Percentiles rank a stretch among this genome's conserved stretches.
phyloP scores from a whole-genome alignment of 495 filamentous ascomycete genomes.

The Alectoria sarmentosa region DNA sequence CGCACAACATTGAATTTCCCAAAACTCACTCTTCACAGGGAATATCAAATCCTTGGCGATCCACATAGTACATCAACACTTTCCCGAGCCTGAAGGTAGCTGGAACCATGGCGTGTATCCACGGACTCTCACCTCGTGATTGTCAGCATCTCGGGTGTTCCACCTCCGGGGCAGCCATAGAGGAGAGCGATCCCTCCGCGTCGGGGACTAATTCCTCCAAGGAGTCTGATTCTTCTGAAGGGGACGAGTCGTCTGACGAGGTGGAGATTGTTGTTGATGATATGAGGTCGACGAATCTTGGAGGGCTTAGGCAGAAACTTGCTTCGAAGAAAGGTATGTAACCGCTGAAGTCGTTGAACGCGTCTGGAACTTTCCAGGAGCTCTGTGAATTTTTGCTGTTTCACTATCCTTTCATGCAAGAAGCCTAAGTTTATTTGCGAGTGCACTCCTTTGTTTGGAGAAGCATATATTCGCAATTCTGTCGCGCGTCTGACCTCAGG shows the following conservation, averaged over 20 bases:
- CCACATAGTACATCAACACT: neutral
- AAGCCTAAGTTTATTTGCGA: neutral
- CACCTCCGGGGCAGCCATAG: neutral
- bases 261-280: neutral
- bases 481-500: neutral
- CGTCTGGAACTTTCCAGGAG: neutral
- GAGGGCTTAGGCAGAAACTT: too few relatives aligned
- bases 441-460: neutral
- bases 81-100: neutral
- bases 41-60: neutral
- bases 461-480: neutral
- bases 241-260: neutral
- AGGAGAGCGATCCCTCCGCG: neutral
- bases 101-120: neutral
- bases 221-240: neutral
- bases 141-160: neutral
- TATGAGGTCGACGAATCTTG: neutral
- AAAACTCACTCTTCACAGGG: neutral
- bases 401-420: constrained; percentile 7
- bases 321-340: neutral
- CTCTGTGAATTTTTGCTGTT: too few relatives aligned
- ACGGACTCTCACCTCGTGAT: neutral
- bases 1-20: neutral
- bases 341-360: neutral
- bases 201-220: neutral